These are phyloP conservation scores for Byssothecium circinans DNA, from an alignment of 2,329 filamentous ascomycete genomes.

Conservation along the genomic window DNA sequence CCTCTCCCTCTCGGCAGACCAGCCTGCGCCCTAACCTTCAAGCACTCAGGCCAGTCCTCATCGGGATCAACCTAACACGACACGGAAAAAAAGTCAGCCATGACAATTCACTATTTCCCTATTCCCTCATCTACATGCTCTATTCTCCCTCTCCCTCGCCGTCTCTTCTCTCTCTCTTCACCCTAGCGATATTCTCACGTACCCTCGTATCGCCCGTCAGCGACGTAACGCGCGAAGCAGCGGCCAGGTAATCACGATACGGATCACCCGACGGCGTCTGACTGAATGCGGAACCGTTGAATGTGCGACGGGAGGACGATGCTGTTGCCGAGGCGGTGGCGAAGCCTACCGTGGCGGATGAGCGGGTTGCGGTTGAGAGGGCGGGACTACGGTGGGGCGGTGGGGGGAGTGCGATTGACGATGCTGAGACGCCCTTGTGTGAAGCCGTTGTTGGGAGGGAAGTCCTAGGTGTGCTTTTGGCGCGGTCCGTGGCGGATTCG, in stretches of 20 bases:
- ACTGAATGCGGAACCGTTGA: background rate
- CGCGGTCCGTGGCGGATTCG: background rate
- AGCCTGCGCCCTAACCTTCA: too few species aligned
- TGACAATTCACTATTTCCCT: too few species aligned
- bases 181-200: conserved; percentile 13
- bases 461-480: background rate
- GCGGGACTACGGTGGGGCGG: background rate
- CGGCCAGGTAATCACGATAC: conserved; percentile 23
- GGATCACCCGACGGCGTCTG: conserved; percentile 14
- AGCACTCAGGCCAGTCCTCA: too few species aligned
- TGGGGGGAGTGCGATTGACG: background rate
- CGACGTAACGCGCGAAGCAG: conserved; percentile 14
- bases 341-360: background rate
- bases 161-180: too few species aligned
- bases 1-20: too few species aligned
- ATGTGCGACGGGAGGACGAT: background rate
- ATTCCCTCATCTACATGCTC: too few species aligned
- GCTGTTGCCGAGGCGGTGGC: background rate
- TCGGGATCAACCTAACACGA: too few species aligned
- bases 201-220: conserved; percentile 25
- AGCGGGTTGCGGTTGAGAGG: background rate
- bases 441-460: background rate
- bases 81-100: too few species aligned
- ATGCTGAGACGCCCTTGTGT: too few species aligned
- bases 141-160: too few species aligned